phyloP scores from a whole-genome alignment of 768 basidiomycete species.

The Leccinum arenicola region DNA sequence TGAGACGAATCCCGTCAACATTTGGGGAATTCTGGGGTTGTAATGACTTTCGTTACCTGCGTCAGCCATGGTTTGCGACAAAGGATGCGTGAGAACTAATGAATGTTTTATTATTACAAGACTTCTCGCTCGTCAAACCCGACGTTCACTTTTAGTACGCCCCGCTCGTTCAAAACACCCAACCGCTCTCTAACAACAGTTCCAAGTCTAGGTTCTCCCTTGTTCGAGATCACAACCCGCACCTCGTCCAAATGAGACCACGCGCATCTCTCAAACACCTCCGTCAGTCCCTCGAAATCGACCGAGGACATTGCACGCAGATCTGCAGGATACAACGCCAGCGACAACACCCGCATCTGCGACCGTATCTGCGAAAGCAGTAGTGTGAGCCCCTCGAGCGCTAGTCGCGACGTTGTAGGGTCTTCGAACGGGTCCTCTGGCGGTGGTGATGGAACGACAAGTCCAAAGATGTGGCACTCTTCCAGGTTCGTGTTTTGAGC shows the following conservation, averaged over 20 bases:
- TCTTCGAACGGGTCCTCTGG: constrained; percentile 22
- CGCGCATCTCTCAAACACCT: constrained; percentile 20
- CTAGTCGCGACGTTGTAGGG: constrained; percentile 4
- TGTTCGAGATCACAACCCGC: constrained; percentile 30
- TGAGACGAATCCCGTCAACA: constrained; percentile 8
- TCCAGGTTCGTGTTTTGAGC: constrained; percentile 23
- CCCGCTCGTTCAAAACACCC: constrained; percentile 19
- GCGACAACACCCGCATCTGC: constrained; percentile 29
- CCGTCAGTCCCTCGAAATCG: constrained; percentile 29
- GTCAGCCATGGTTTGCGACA: constrained; percentile 49
- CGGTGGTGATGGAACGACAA: constrained; percentile 31
- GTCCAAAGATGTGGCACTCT: constrained; percentile 33
- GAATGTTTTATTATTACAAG: constrained; percentile 12
- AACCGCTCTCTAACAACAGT: constrained; percentile 24
- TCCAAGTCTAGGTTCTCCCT: constrained; percentile 27
- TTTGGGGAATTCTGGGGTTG: constrained; percentile 10
- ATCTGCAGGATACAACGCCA: constrained; percentile 32
- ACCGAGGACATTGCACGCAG: constrained; percentile 25
- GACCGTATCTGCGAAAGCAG: constrained; percentile 28
- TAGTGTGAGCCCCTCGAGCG: constrained; percentile 23
- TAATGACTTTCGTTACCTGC: constrained; percentile 40
- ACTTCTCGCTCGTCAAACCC: constrained; percentile 33
- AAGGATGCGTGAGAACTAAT: constrained; percentile 21
- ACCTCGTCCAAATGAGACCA: constrained; percentile 28
- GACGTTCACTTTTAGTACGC: constrained; percentile 28